Conservation (phyloP, 1,139 yeast species). For the Hyphopichia burtonii region DNA sequence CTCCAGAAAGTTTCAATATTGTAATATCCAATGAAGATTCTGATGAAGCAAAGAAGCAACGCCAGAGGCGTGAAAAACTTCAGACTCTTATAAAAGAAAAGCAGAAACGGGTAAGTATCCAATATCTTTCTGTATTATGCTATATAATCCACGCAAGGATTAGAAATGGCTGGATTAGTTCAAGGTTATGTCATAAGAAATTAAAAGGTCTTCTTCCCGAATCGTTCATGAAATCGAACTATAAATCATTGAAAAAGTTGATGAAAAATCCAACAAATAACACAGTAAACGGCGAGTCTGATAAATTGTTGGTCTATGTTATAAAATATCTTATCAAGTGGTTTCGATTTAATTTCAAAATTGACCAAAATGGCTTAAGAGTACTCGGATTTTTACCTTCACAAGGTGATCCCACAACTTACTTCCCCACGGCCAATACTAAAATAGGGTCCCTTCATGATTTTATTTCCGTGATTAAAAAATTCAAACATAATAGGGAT, state of each 20-base stretch:
- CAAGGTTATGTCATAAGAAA: constrained; percentile 18
- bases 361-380: constrained; percentile 33
- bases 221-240: constrained; percentile 14
- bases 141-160: constrained; percentile 24
- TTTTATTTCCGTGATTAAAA: constrained; percentile 18
- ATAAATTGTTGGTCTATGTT: constrained; percentile 28
- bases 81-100: constrained; percentile 9
- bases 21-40: constrained; percentile 4
- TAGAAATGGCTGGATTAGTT: constrained; percentile 24
- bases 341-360: constrained; percentile 36
- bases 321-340: constrained; percentile 37
- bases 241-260: constrained; percentile 9
- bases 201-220: constrained; percentile 29
- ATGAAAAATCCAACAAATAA: constrained; percentile 3
- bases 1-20: constrained; percentile 9
- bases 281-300: constrained; percentile 10
- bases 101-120: constrained; percentile 16
- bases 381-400: constrained; percentile 31
- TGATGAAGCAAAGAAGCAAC: constrained; percentile 4
- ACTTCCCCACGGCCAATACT: constrained; percentile 20
- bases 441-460: constrained; percentile 13
- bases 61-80: constrained; percentile 6
- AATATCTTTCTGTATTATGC: constrained; percentile 24
- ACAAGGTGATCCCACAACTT: constrained; percentile 10
- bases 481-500: constrained; percentile 36